A percentile compares a stretch with the other conserved stretches of the same genome.
Evolutionary conservation across 345 rosid species (phyloP).

Genomic region (Psidium friedrichsthalianum): DNA sequence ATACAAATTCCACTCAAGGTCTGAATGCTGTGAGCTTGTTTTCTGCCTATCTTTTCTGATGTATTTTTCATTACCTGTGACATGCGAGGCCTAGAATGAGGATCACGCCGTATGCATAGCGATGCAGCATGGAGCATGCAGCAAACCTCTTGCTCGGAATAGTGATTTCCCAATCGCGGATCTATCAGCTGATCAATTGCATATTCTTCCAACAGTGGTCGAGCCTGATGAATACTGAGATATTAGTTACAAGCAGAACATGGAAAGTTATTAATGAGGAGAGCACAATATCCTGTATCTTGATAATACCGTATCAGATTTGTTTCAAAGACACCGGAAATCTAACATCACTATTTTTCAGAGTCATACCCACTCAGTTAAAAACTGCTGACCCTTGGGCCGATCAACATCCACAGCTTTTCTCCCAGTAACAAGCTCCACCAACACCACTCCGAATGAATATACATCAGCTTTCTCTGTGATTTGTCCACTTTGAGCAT

Average conservation of each 20-base stretch:
- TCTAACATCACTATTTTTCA: not conserved
- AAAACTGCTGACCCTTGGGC: conserved; percentile 98
- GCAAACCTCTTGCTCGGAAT: conserved; percentile 68
- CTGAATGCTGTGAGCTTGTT: not conserved
- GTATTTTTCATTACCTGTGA: conserved; percentile 56
- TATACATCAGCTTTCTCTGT: conserved; percentile 98
- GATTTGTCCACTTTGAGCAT: conserved; percentile 95
- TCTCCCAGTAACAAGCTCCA: conserved; percentile 93
- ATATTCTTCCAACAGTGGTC: conserved; percentile 78
- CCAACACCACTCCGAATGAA: conserved; percentile 93
- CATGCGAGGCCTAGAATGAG: conserved; percentile 91
- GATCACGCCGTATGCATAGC: conserved; percentile 74
- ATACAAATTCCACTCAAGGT: not conserved
- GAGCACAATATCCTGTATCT: not conserved
- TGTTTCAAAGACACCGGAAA: not conserved
- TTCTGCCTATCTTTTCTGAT: not conserved
- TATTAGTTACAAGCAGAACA: not conserved
- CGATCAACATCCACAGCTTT: conserved; percentile 84
- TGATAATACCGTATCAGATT: not conserved
- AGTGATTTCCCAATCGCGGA: conserved; percentile 47
- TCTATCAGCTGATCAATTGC: conserved; percentile 80
- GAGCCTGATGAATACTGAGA: conserved; percentile 42
- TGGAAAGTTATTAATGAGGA: not conserved
- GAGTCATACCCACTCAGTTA: conserved; percentile 83
- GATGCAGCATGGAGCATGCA: conserved; percentile 99